Percentiles rank a stretch among this genome's conserved stretches.
These are phyloP conservation scores for Neonectria coccinea DNA, from an alignment of 2,329 filamentous ascomycete species.

Conservation along the genomic window DNA sequence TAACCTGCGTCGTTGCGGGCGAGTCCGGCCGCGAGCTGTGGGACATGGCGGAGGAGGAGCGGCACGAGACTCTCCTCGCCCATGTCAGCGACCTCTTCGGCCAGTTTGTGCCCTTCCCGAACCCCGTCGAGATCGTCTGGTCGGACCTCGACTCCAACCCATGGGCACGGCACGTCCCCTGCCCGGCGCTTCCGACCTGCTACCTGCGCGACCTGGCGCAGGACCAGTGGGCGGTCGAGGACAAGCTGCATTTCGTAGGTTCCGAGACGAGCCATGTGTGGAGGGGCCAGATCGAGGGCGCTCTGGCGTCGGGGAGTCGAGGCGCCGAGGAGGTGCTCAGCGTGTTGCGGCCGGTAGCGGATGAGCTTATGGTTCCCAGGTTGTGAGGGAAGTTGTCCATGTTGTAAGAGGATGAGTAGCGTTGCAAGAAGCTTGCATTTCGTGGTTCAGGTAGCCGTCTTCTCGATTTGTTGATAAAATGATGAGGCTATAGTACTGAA, in stretches of 20 bases:
- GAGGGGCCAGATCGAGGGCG: constrained; percentile 41
- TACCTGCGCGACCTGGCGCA: constrained; percentile 23
- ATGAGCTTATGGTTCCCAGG: constrained; percentile 19
- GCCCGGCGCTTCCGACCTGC: constrained; percentile 28
- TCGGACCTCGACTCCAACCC: constrained; percentile 13
- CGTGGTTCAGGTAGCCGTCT: background rate
- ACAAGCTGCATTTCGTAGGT: constrained; percentile 37
- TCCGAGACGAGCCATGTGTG: constrained; percentile 37
- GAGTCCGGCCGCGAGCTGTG: constrained; percentile 34
- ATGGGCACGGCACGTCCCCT: constrained; percentile 18
- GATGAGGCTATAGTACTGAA: no score
- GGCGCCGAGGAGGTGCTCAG: constrained; percentile 31
- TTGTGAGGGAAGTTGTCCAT: constrained; percentile 10
- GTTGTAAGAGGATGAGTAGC: background rate
- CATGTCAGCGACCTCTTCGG: constrained; percentile 16
- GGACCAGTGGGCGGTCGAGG: constrained; percentile 38
- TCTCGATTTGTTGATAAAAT: background rate
- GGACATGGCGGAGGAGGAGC: constrained; percentile 21
- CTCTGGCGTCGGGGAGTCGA: constrained; percentile 35
- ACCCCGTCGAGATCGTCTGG: constrained; percentile 26
- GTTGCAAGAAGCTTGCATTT: background rate
- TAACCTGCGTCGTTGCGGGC: constrained; percentile 38
- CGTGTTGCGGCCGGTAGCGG: constrained; percentile 14
- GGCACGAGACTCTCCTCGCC: constrained; percentile 14
- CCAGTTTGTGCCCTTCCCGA: constrained; percentile 22